These are phyloP conservation scores for Coniochaeta hoffmannii DNA, from an alignment of 2,329 filamentous ascomycete species.

Conservation along the genomic window DNA sequence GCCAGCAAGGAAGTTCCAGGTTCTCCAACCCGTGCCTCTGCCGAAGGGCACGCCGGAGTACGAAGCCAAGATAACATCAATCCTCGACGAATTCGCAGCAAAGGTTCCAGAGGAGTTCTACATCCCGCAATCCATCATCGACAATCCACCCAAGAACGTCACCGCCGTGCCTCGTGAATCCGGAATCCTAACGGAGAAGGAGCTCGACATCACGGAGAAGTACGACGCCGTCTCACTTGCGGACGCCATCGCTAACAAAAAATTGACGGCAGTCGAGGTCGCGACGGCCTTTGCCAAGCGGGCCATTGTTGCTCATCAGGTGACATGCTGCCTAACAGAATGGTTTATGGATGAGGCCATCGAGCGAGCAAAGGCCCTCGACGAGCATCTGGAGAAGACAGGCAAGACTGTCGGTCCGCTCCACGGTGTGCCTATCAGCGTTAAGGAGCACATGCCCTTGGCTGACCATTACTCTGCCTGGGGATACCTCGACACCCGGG, in stretches of 20 bases:
- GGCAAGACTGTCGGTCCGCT: slow-evolving; percentile 2
- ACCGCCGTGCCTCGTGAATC: slow-evolving; percentile 23
- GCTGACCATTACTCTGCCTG: background rate
- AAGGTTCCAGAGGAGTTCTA: slow-evolving; percentile 22
- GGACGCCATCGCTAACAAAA: background rate
- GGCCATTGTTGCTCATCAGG: background rate
- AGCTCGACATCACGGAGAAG: background rate
- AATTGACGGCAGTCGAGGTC: background rate
- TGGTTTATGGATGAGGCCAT: slow-evolving; percentile 1
- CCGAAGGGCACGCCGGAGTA: slow-evolving; percentile 15
- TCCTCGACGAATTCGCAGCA: slow-evolving; percentile 22
- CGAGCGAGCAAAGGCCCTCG: background rate
- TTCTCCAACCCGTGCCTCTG: slow-evolving; percentile 15
- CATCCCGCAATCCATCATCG: slow-evolving; percentile 19
- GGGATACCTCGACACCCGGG: background rate
- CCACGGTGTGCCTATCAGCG: slow-evolving; percentile 2
- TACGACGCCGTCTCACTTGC: background rate
- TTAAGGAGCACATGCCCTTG: slow-evolving; percentile 3
- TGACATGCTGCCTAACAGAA: background rate
- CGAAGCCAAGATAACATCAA: slow-evolving; percentile 8
- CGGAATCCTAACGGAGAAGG: background rate
- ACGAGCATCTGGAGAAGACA: background rate
- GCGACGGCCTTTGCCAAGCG: background rate
- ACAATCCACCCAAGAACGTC: slow-evolving; percentile 23
- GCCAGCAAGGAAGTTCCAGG: slow-evolving; percentile 5